A percentile compares a stretch with the other conserved stretches of the same genome.
These are phyloP conservation scores for Furcasterigmium furcatum DNA, from an alignment of 2,329 filamentous ascomycete genomes.

Conservation along the genomic window DNA sequence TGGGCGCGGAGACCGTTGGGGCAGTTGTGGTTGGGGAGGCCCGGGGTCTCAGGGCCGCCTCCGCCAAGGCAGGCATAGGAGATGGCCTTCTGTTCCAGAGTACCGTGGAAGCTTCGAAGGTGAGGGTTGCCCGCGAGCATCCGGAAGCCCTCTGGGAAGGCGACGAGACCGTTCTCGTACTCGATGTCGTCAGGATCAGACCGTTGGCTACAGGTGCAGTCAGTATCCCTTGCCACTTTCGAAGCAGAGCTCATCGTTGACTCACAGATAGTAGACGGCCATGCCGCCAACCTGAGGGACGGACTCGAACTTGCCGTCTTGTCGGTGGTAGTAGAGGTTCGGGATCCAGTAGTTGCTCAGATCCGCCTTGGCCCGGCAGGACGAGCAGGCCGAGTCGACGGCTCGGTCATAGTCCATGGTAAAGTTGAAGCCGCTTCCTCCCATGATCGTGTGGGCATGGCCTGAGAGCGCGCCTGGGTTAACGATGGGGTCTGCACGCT, in stretches of 20 bases:
- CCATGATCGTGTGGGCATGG: slow-evolving; percentile 61
- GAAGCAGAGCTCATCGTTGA: slow-evolving; percentile 1
- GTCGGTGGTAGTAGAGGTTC: slow-evolving; percentile 44
- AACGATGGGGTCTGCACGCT: slow-evolving; percentile 59
- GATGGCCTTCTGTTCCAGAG: slow-evolving; percentile 46
- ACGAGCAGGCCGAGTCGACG: slow-evolving; percentile 56
- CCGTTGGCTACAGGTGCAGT: slow-evolving; percentile 28
- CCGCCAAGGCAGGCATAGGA: slow-evolving; percentile 52
- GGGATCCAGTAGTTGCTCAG: slow-evolving; percentile 69
- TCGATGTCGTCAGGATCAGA: slow-evolving; percentile 29
- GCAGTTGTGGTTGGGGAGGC: slow-evolving; percentile 54
- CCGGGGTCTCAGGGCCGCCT: slow-evolving; percentile 39
- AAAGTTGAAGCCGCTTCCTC: slow-evolving; percentile 58
- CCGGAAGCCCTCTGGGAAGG: slow-evolving; percentile 60
- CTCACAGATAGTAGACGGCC: slow-evolving; percentile 48
- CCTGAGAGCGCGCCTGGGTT: slow-evolving; percentile 46
- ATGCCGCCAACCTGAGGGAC: slow-evolving; percentile 39
- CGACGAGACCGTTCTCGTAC: slow-evolving; percentile 44
- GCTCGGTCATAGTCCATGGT: slow-evolving; percentile 49
- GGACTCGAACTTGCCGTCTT: slow-evolving; percentile 51
- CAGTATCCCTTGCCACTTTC: not conserved
- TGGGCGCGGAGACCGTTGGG: slow-evolving; percentile 47
- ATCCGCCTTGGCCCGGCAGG: slow-evolving; percentile 60
- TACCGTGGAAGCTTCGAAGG: slow-evolving; percentile 35
- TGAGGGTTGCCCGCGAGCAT: slow-evolving; percentile 61